These are phyloP conservation scores for Xylaria sp. DNA, from an alignment of 2,329 filamentous ascomycete genomes.

Conservation along the genomic window DNA sequence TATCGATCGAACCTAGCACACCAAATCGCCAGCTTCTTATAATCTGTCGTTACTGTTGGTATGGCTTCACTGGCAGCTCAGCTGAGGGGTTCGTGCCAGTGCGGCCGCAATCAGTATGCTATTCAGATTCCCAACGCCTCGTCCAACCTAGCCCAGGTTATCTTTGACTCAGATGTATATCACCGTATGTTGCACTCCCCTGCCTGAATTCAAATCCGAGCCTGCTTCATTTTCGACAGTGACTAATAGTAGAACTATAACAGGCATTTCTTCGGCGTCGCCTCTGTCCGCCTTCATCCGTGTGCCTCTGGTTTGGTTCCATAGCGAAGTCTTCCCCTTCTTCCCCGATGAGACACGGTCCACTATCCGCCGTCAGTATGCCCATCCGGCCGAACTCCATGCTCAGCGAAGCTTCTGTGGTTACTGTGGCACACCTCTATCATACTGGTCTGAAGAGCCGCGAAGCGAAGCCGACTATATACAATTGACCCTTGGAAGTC, in stretches of 20 bases:
- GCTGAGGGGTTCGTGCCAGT: constrained; percentile 82
- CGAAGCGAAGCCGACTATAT: constrained; percentile 79
- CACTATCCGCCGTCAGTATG: constrained; percentile 75
- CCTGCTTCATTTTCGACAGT: constrained; percentile 16
- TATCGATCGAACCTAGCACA: neutral
- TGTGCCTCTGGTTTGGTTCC: constrained; percentile 84
- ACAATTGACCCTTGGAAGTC: constrained; percentile 81
- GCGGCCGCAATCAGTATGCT: constrained; percentile 85
- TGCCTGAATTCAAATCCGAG: neutral
- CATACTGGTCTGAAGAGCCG: constrained; percentile 83
- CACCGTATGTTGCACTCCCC: constrained; percentile 71
- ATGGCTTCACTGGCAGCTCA: constrained; percentile 25
- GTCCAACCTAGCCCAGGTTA: constrained; percentile 70
- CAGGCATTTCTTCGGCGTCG: constrained; percentile 74
- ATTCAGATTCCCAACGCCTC: constrained; percentile 73
- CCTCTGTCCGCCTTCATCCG: constrained; percentile 85
- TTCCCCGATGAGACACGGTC: constrained; percentile 80
- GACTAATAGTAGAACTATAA: constrained; percentile 10
- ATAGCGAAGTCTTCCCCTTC: constrained; percentile 77
- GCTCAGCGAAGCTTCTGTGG: constrained; percentile 86
- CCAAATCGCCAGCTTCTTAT: neutral
- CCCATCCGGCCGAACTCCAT: constrained; percentile 66
- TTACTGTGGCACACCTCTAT: constrained; percentile 87
- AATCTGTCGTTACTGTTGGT: constrained; percentile 1
- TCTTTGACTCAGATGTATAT: constrained; percentile 76